Conservation (phyloP, 2,329 filamentous ascomycete genomes). For the Cladorrhinum sp. region DNA sequence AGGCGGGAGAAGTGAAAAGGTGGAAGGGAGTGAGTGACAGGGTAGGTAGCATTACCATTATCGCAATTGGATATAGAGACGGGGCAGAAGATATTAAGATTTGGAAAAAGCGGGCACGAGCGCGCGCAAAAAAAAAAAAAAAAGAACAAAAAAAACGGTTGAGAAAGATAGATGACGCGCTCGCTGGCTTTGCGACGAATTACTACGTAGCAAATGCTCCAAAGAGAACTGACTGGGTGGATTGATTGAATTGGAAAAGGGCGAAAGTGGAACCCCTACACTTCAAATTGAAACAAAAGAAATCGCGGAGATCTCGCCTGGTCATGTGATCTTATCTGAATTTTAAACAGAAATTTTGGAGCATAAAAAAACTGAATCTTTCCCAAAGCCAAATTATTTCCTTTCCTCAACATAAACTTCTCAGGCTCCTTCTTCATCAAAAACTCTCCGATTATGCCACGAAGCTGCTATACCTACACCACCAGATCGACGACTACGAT, state of each 20-base stretch:
- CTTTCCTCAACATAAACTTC: background rate
- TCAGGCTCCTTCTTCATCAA: background rate
- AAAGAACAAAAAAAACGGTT: background rate
- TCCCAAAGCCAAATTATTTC: background rate
- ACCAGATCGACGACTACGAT: background rate
- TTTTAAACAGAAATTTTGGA: background rate
- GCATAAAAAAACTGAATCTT: slow-evolving; percentile 2
- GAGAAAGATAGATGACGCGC: background rate
- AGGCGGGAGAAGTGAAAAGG: background rate
- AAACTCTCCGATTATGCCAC: background rate
- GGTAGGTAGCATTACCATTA: background rate
- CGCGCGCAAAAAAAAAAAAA: background rate
- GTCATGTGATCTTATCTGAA: slow-evolving; percentile 21
- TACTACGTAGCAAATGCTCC: no score
- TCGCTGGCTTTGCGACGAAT: background rate
- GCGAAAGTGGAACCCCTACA: background rate
- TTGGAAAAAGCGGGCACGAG: background rate
- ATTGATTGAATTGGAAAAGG: background rate
- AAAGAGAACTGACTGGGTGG: background rate
- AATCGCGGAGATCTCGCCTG: slow-evolving; percentile 23
- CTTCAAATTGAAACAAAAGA: background rate
- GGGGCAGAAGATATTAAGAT: no score
- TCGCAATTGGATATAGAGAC: background rate
- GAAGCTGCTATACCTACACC: background rate
- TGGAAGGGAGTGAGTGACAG: background rate